phyloP scores from a whole-genome alignment of 129 eudicot genomes.

The Silybum marianum region DNA sequence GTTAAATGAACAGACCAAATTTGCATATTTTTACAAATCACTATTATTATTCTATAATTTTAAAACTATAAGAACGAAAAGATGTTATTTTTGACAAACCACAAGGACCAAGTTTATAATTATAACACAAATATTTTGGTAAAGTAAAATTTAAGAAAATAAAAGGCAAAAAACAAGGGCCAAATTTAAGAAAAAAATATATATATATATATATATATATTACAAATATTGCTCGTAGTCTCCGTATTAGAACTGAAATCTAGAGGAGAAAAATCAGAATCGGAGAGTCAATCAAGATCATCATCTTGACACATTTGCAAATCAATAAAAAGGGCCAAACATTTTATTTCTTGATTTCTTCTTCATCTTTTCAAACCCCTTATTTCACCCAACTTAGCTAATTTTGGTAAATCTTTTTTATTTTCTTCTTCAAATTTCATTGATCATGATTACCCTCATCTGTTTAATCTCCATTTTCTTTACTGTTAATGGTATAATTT shows the following conservation, averaged over 20 bases:
- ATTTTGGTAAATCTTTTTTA: slow-evolving; percentile 19
- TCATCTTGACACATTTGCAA: slow-evolving; percentile 31
- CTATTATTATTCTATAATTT: no score
- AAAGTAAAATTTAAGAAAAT: background rate
- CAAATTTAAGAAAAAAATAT: no score
- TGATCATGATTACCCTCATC: slow-evolving; percentile 14
- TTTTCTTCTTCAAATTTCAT: slow-evolving; percentile 22
- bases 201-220: no score
- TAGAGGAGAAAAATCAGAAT: slow-evolving; percentile 33
- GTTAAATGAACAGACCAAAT: no score
- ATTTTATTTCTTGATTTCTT: slow-evolving; percentile 20
- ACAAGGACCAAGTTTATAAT: no score
- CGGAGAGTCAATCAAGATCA: slow-evolving; percentile 30
- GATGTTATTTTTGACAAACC: no score
- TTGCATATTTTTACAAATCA: no score
- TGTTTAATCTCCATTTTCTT: background rate
- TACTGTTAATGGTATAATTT: slow-evolving; percentile 8
- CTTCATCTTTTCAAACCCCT: slow-evolving; percentile 20
- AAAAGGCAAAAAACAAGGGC: background rate
- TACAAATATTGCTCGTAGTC: slow-evolving; percentile 36
- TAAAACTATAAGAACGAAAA: no score
- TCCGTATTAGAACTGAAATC: slow-evolving; percentile 44
- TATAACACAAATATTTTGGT: no score
- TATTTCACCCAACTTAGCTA: slow-evolving; percentile 13
- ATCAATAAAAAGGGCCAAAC: background rate